Conservation (phyloP, 345 rosid genomes). For the Brassica nigra region DNA sequence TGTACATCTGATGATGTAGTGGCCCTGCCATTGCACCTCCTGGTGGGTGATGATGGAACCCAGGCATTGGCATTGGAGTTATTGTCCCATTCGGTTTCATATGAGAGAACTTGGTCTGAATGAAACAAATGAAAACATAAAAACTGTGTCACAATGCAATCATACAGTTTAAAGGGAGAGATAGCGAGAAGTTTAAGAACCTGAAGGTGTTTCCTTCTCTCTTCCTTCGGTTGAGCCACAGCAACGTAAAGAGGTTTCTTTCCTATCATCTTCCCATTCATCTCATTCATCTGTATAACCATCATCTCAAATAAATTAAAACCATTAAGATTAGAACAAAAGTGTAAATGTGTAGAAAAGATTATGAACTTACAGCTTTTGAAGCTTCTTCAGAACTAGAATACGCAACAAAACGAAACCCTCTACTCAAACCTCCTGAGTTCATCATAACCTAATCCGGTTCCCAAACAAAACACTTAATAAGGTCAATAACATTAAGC, state of each 20-base stretch:
- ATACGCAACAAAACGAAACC: slow-evolving; percentile 78
- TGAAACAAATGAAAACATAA: neutral
- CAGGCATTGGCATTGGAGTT: slow-evolving; percentile 6
- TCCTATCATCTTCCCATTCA: slow-evolving; percentile 71
- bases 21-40: slow-evolving; percentile 34
- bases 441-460: slow-evolving; percentile 56
- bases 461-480: neutral
- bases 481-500: neutral
- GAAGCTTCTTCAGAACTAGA: slow-evolving; percentile 66
- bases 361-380: slow-evolving; percentile 52
- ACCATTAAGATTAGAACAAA: neutral
- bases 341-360: neutral
- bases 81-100: slow-evolving; percentile 27
- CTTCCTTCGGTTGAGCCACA: slow-evolving; percentile 76
- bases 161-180: neutral
- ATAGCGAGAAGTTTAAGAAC: slow-evolving; percentile 29
- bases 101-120: slow-evolving; percentile 22
- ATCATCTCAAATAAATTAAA: slow-evolving; percentile 5
- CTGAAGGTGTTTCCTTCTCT: slow-evolving; percentile 66
- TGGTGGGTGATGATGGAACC: slow-evolving; percentile 28
- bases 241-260: slow-evolving; percentile 73
- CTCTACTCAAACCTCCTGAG: slow-evolving; percentile 58
- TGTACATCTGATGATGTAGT: slow-evolving; percentile 32
- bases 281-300: slow-evolving; percentile 51
- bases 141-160: neutral